phyloP scores from a whole-genome alignment of 108 stramenopile species.

The Fragilaria crotonensis region DNA sequence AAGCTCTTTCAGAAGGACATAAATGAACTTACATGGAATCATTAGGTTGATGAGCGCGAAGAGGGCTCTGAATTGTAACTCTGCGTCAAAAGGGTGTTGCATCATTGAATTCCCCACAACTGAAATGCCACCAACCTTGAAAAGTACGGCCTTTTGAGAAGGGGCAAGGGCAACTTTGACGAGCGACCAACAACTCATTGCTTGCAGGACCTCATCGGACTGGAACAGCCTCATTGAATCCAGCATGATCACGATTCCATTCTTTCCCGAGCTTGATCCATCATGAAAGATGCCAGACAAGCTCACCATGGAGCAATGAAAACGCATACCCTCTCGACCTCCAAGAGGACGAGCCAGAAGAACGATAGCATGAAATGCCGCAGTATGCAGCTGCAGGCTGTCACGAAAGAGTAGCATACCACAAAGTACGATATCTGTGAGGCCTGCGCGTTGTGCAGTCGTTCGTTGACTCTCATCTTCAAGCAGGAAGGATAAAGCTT shows the following conservation, averaged over 20 bases:
- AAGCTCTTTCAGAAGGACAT: too few species aligned
- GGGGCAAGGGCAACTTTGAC: conserved; percentile 89
- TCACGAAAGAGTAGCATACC: conserved; percentile 82
- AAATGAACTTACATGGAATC: conserved; percentile 60
- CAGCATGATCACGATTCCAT: conserved; percentile 83
- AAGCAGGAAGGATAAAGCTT: conserved; percentile 60
- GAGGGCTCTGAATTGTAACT: conserved; percentile 91
- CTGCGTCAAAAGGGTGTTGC: conserved; percentile 74
- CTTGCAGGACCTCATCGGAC: conserved; percentile 69
- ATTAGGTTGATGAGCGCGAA: conserved; percentile 93
- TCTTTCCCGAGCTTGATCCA: conserved; percentile 35
- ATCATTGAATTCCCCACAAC: conserved; percentile 78
- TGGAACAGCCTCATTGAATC: conserved; percentile 78
- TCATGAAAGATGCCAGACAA: conserved; percentile 48
- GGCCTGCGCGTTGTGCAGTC: conserved; percentile 64
- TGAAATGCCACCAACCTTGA: conserved; percentile 73
- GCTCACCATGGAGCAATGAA: conserved; percentile 75
- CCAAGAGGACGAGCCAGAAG: conserved; percentile 86
- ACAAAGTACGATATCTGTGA: conserved; percentile 70
- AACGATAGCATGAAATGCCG: conserved; percentile 86
- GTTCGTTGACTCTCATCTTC: conserved; percentile 71
- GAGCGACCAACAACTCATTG: conserved; percentile 92
- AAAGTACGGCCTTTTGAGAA: conserved; percentile 70
- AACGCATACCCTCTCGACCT: conserved; percentile 87
- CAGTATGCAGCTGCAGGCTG: conserved; percentile 67